Base-by-base conservation (phyloP, 2,329 filamentous ascomycete species). In the Spiromastix sp. region DNA sequence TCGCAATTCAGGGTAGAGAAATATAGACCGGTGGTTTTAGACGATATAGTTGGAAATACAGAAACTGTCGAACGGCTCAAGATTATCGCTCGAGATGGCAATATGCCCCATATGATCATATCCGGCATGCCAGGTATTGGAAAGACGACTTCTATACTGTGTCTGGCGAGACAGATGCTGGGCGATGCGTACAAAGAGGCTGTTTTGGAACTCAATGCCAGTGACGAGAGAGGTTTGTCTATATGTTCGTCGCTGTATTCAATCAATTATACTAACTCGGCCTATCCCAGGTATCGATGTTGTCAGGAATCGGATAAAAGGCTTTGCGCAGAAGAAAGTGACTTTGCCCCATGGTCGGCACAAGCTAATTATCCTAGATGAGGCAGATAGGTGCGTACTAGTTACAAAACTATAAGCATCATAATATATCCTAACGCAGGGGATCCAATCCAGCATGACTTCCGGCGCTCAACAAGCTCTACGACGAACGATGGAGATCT, bases 81-180 rank as follows among this genome's bases (percentile, higher is more conserved):
- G 58, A 96, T 98, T 52, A 96, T 98, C 50, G 87, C 91, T 30
- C 91, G 87, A 61, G 91, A 96, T 65, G 91, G 91, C 49, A 98
- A 98, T 64, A 95, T 98, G 87, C 91, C 91, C 2, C 91, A 98
- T 63, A 77, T 98, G 53, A 96, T 98, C 62, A 96, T 98, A 52
- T 94, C 85, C n/a, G 91, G 91, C 41, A 96, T 94, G 86, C 91
- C 91, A 13, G 91, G 91, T 54, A 98, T 96, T 53, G 91, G 91
- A 60, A 98, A 98, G 69, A 98, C 91, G 3, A 96, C 91, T 1
- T 94, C 86, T 37, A 80, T 98, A 37, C 68, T 96, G 42, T 96
- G 91, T 56, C 75, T 98, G 30, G 91, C 91, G 12, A 76, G 89
- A 40, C 89, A 96, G 57, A 65, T 98, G 41, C 70, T 98, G 2